Evolutionary conservation across 129 eudicot species (phyloP).

Genomic region (Kitagawia praeruptora): DNA sequence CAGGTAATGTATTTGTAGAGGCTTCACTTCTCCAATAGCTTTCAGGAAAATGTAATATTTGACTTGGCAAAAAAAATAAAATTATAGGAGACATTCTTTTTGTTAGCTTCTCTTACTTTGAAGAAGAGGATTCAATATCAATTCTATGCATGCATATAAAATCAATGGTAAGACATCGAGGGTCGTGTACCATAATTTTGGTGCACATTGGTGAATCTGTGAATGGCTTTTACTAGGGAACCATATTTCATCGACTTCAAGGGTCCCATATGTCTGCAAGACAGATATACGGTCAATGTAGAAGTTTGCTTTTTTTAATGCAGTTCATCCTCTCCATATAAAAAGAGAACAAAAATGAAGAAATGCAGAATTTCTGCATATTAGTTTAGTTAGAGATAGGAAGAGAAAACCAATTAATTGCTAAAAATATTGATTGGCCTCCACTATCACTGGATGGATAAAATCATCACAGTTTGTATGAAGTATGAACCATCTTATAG

Average conservation of each 20-base stretch:
- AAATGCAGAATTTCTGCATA: background rate
- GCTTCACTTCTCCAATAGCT: background rate
- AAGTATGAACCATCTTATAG: background rate
- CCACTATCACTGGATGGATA: background rate
- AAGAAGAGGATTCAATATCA: background rate
- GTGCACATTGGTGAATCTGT: constrained; percentile 59
- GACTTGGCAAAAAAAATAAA: background rate
- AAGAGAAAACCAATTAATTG: background rate
- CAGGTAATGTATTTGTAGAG: background rate
- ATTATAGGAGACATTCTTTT: background rate
- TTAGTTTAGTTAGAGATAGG: background rate
- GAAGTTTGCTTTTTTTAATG: background rate
- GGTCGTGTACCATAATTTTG: constrained; percentile 63
- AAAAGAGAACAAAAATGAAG: background rate
- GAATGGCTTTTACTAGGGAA: constrained; percentile 66
- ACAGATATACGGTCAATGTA: background rate
- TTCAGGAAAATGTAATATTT: background rate
- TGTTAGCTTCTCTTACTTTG: background rate
- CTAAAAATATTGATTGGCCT: background rate
- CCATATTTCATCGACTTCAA: constrained; percentile 56
- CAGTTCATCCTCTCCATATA: background rate
- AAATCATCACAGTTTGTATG: background rate
- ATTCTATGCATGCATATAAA: background rate
- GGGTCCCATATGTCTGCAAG: constrained; percentile 80
- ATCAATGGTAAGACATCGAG: background rate